phyloP scores from a whole-genome alignment of 495 filamentous ascomycete species.

The Tuber indicum region DNA sequence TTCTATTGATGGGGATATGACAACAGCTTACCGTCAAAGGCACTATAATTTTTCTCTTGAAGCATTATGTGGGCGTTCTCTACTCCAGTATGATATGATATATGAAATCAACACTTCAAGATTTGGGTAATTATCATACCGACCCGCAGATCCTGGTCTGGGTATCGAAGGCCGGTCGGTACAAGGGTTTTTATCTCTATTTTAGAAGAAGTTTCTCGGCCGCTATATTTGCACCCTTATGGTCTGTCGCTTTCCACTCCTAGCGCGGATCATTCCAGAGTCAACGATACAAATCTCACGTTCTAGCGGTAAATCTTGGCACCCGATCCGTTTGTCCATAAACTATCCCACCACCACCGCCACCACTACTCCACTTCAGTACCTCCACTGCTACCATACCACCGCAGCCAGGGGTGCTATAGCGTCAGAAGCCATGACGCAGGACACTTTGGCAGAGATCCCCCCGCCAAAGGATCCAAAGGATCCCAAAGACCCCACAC shows the following conservation, averaged over 20 bases:
- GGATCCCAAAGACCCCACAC: slow-evolving; percentile 75
- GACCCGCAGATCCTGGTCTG: background rate
- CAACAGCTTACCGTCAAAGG: background rate
- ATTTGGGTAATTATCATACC: background rate
- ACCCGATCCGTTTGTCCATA: background rate
- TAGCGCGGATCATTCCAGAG: background rate
- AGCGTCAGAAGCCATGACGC: slow-evolving; percentile 4
- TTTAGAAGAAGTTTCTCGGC: background rate
- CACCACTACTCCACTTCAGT: background rate
- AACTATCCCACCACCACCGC: slow-evolving; percentile 3
- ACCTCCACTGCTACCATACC: background rate
- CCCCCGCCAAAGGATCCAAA: slow-evolving; percentile 31
- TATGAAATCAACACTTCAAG: background rate
- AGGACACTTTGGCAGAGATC: slow-evolving; percentile 11
- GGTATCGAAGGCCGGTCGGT: background rate
- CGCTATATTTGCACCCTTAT: background rate
- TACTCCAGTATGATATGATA: background rate
- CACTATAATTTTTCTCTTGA: background rate
- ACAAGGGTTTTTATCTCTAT: background rate
- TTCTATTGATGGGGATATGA: background rate
- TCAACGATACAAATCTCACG: background rate
- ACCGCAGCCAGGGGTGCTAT: background rate
- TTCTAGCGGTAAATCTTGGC: background rate
- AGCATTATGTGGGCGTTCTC: background rate
- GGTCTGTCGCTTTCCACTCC: background rate